These are phyloP conservation scores for Pseudovirgaria hyperparasitica DNA, from an alignment of 2,329 filamentous ascomycete genomes.

Conservation along the genomic window DNA sequence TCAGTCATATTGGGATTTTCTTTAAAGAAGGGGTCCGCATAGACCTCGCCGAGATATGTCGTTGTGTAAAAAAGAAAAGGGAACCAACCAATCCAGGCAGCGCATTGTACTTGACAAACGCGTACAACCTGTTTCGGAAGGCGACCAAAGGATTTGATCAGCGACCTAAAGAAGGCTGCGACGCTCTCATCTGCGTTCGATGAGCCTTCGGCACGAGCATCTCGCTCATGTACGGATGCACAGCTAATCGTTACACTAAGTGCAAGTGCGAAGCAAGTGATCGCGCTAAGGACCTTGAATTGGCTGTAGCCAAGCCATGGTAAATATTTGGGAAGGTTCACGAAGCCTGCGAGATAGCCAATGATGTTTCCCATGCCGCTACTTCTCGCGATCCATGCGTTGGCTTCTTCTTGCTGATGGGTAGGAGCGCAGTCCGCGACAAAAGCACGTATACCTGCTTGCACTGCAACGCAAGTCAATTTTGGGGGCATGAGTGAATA, in stretches of 20 bases:
- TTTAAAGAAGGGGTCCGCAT: slow-evolving; percentile 69
- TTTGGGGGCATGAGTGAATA: slow-evolving; percentile 1
- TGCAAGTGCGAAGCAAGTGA: slow-evolving; percentile 63
- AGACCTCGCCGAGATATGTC: slow-evolving; percentile 86
- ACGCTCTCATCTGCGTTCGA: slow-evolving; percentile 51
- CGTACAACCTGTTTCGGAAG: slow-evolving; percentile 71
- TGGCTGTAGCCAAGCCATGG: slow-evolving; percentile 78
- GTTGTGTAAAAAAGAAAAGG: slow-evolving; percentile 92
- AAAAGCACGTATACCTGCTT: slow-evolving; percentile 82
- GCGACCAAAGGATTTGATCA: slow-evolving; percentile 62
- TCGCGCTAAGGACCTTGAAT: slow-evolving; percentile 82
- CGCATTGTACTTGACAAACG: slow-evolving; percentile 54
- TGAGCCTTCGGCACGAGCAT: slow-evolving; percentile 61
- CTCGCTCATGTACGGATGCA: slow-evolving; percentile 58
- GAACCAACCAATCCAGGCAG: slow-evolving; percentile 91
- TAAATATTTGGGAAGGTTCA: slow-evolving; percentile 60
- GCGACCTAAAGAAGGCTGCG: slow-evolving; percentile 64
- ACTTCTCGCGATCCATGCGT: slow-evolving; percentile 84
- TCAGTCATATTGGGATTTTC: slow-evolving; percentile 66
- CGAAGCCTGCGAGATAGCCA: slow-evolving; percentile 77
- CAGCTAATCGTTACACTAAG: slow-evolving; percentile 61
- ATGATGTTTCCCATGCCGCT: slow-evolving; percentile 82
- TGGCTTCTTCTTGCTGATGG: slow-evolving; percentile 87
- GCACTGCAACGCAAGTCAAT: slow-evolving; percentile 44
- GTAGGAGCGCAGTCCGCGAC: slow-evolving; percentile 87